Evolutionary conservation across 179 eudicot species (phyloP).

Genomic region (Heliamphora pulchella): DNA sequence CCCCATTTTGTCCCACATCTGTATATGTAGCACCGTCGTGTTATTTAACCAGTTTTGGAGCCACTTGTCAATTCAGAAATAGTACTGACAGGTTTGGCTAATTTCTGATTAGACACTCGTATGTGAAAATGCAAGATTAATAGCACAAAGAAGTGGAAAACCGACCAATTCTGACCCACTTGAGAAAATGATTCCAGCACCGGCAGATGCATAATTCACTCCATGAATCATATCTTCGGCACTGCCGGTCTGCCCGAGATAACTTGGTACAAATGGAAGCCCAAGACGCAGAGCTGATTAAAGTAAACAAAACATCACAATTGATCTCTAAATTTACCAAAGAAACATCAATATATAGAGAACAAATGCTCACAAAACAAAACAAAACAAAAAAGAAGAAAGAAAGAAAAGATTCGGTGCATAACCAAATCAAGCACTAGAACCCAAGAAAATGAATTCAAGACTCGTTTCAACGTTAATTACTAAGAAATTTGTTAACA

Average conservation of each 20-base stretch:
- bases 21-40: no score
- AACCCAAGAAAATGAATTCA: slow-evolving; percentile 2
- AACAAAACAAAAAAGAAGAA: not conserved
- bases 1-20: no score
- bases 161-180: slow-evolving; percentile 79
- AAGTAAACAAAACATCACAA: not conserved
- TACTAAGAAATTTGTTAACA: not conserved
- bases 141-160: not conserved
- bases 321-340: not conserved
- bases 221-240: slow-evolving; percentile 67
- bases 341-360: not conserved
- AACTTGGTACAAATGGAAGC: slow-evolving; percentile 55
- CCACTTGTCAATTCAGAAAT: not conserved
- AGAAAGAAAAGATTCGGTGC: not conserved
- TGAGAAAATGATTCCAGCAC: slow-evolving; percentile 76
- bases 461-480: not conserved
- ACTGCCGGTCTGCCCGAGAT: slow-evolving; percentile 57
- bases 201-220: slow-evolving; percentile 91
- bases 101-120: not conserved
- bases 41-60: not conserved
- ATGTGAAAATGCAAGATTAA: not conserved
- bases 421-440: slow-evolving; percentile 9
- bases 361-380: not conserved
- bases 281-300: slow-evolving; percentile 35
- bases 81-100: not conserved